These are phyloP conservation scores for Capsicum rhomboideum DNA, from an alignment of 257 asterid species.

Conservation along the genomic window DNA sequence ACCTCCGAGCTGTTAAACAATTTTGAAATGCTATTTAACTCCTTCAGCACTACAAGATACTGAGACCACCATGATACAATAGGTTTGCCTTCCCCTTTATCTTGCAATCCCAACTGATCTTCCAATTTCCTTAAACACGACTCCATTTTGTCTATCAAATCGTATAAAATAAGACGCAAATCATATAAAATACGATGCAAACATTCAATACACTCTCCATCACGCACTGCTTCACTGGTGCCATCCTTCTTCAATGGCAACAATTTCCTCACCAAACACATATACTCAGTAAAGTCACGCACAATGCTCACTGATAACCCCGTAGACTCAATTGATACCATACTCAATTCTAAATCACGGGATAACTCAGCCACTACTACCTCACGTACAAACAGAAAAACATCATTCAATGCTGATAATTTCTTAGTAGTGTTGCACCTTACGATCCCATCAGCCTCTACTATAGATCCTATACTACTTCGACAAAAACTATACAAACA, in stretches of 20 bases:
- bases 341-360: slow-evolving; percentile 18
- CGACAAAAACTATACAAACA: slow-evolving; percentile 39
- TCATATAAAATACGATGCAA: neutral
- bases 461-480: slow-evolving; percentile 21
- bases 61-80: neutral
- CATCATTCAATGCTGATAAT: slow-evolving; percentile 37
- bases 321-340: neutral
- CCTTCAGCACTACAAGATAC: neutral
- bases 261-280: neutral
- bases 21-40: neutral
- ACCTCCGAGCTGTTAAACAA: neutral
- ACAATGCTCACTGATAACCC: neutral
- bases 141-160: neutral
- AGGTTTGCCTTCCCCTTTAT: neutral
- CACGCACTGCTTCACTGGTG: neutral
- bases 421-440: neutral
- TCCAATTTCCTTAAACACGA: neutral
- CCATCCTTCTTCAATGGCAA: neutral
- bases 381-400: slow-evolving; percentile 51
- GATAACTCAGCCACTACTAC: slow-evolving; percentile 46
- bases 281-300: neutral
- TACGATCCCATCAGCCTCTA: slow-evolving; percentile 14
- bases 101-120: neutral
- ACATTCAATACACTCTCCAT: neutral
- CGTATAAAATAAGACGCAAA: neutral